Base-by-base conservation (phyloP, 2,329 filamentous ascomycete species). In the Beauveria bassiana region DNA sequence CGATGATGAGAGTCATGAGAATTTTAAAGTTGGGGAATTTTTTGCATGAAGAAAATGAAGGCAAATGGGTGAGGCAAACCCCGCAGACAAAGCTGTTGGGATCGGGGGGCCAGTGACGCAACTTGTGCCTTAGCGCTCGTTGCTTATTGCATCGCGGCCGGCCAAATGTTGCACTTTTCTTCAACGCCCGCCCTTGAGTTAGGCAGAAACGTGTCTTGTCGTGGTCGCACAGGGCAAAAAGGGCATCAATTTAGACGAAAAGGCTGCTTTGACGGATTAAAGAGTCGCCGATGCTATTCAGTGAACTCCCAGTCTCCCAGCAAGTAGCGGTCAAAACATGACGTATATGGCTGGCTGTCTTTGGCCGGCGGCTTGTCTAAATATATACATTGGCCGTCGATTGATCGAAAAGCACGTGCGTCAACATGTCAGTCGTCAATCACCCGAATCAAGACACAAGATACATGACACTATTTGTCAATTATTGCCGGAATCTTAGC, bases 91-190 rank as follows among this genome's bases (percentile, higher is more conserved):
- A 10, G 47, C 38, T 24, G 26, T 10, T 45, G 18, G 28, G 18
- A 26, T 20, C 26, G 24, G 18, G 46, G 24, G 18, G 46, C 26
- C 31, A 24, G 59, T 61, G 59, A 61, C 59, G 59, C 59, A 61
- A 49, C 58, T 53, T 53, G 16, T 42, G 59, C 50, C 40, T 61
- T 61, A 54, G 59, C 59, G 59, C 42, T 54, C 28, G 40, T 53
- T 38, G 50, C 49, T 46, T 38, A 24, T 50, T 31, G 18, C 59
- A 61, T 49, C 42, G 42, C 31, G 28, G 40, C 10, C 31, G 28
- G 40, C 10, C 38, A 24, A 20, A 50, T n/a, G n/a, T 24, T 40
- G 28, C 24, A 34, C 40, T 12, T 31, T 31, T 22, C n/a, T 10
- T 2, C 20, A n/a, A 31, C 24, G 46, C 46, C 46, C 26, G 31